Evolutionary conservation across 2,329 filamentous ascomycete genomes (phyloP), one percentile per base, ranked within the genome.

Genomic region (Fusarium sacchari): DNA sequence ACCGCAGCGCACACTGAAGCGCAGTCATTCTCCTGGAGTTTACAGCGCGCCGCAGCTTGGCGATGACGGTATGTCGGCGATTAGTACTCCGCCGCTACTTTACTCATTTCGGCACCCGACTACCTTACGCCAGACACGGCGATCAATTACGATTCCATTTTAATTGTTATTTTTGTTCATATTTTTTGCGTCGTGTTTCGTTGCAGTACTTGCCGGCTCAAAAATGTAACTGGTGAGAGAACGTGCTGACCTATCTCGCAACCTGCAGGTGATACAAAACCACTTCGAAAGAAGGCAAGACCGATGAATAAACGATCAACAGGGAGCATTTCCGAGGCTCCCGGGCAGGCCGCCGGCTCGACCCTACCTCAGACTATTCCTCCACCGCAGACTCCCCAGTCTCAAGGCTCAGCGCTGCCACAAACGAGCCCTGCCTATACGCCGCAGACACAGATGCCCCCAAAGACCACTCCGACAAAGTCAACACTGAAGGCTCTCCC

Each of bases 401-500:
- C 87, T 66, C 85, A 87, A 75, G 86, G 82, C 79, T 82, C 83
- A 60, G 78, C 85, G 22, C 78, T 86, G 62, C 83, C 86, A 28
- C 87, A 87, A 70, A 77, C 81, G 46, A 82, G 82, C 55, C 81
- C 81, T 58, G 77, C 80, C 56, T 86, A 85, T 72, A 76, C 82
- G 24, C 79, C 84, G 7, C 83, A 80, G 76, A 78, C 83, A 78
- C 70, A 83, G 81, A 83, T 90, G 81, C 94, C 94, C 22, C 91
- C 93, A 28, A 96, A 96, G 82, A 89, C 92, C 6, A 94, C 94
- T 7, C 93, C 94, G 10, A 92, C 92, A 39, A 97, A 97, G 84
- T 88, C 91, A 15, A 94, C 96, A 14, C 88, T 98, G 77, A 99
- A 99, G 84, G 96, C 96, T 2, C 87, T 99, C 47, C 96, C 96